phyloP scores from a whole-genome alignment of 768 basidiomycete species.

The Lactarius akahatsu region DNA sequence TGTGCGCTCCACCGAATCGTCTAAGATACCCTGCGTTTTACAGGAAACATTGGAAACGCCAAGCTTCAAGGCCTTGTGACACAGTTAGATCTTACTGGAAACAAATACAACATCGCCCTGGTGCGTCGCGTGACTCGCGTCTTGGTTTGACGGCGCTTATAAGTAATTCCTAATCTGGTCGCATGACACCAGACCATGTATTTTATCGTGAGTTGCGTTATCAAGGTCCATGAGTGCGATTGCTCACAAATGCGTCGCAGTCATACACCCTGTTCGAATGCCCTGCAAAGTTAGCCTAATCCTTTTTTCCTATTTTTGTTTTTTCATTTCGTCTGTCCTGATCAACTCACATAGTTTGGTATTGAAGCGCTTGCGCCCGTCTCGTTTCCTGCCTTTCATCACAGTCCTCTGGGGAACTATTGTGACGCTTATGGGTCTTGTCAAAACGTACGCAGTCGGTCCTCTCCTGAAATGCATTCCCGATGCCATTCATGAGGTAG shows the following conservation, averaged over 20 bases:
- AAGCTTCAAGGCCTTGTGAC: conserved; percentile 59
- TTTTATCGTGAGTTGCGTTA: conserved; percentile 52
- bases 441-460: conserved; percentile 49
- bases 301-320: neutral
- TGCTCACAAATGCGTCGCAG: conserved; percentile 32
- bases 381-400: conserved; percentile 67
- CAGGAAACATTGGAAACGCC: conserved; percentile 68
- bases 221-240: neutral
- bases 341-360: conserved; percentile 39
- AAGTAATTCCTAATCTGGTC: neutral
- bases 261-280: conserved; percentile 66
- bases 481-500: conserved; percentile 35
- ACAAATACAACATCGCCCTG: conserved; percentile 65
- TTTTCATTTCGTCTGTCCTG: neutral
- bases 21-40: conserved; percentile 23
- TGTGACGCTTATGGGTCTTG: conserved; percentile 66
- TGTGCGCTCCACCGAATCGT: neutral
- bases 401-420: conserved; percentile 66
- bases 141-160: neutral
- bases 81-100: conserved; percentile 55
- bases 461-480: neutral
- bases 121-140: conserved; percentile 37
- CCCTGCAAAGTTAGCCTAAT: conserved; percentile 55
- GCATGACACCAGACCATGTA: conserved; percentile 55
- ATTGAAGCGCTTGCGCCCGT: conserved; percentile 63